Evolutionary conservation across 2,329 filamentous ascomycete species (phyloP).

Genomic region (Pseudogymnoascus sp.): DNA sequence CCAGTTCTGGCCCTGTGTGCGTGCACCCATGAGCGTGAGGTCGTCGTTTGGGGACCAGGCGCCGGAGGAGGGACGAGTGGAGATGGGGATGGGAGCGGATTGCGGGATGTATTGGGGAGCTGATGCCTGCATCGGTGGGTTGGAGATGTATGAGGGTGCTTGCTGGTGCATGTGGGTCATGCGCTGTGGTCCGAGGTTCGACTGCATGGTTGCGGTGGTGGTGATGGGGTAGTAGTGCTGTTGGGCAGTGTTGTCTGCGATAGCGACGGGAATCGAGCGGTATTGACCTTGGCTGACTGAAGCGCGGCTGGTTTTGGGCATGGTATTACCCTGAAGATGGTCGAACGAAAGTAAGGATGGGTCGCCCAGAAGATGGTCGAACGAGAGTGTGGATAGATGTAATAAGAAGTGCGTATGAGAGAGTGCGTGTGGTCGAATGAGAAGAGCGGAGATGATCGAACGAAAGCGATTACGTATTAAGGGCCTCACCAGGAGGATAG

Average conservation of each 20-base stretch:
- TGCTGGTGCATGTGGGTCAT: conserved; percentile 14
- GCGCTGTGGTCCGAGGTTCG: conserved; percentile 11
- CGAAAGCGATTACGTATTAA: conserved; percentile 20
- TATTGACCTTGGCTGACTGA: conserved; percentile 22
- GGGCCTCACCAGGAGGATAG: conserved; percentile 24
- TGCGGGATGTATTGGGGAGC: conserved; percentile 8
- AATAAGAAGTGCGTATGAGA: conserved; percentile 3
- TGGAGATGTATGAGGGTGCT: conserved; percentile 8
- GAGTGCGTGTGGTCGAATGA: conserved; percentile 10
- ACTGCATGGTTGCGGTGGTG: conserved; percentile 18
- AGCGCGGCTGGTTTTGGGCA: conserved; percentile 24
- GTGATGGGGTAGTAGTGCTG: conserved; percentile 15
- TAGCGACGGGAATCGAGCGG: conserved; percentile 18
- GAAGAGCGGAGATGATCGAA: conserved; percentile 9
- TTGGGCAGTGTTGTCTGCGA: conserved; percentile 15
- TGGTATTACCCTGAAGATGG: conserved; percentile 14
- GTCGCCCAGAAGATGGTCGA: conserved; percentile 10
- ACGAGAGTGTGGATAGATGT: conserved; percentile 11
- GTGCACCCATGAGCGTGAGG: conserved; percentile 61
- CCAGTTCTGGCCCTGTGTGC: conserved; percentile 75
- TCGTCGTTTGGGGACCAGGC: conserved; percentile 73
- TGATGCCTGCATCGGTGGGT: conserved; percentile 15
- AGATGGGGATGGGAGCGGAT: conserved; percentile 11
- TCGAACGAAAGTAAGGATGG: conserved; percentile 10
- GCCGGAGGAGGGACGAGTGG: conserved; percentile 48